Base-by-base conservation (phyloP, 2,329 filamentous ascomycete species). In the Claviceps cyperi region DNA sequence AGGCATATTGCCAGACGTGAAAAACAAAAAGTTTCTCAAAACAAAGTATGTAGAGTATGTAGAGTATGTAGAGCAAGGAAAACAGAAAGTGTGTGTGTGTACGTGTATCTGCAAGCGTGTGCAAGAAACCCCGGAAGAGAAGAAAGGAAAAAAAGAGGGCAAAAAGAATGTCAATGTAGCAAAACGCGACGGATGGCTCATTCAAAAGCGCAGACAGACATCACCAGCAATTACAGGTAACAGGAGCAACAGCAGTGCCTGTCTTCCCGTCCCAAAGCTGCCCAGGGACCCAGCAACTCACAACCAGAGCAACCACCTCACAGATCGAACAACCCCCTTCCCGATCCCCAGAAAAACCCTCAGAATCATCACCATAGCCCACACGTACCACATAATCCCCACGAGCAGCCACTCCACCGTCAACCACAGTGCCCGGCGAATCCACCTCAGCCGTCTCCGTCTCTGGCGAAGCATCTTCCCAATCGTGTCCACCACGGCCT, bases 351-450 rank as follows among this genome's bases (percentile, higher is more conserved):
- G 69, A 37, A 85, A 67, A 14, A 86, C 65, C 52, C 86, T 78
- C 48, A 84, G 71, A 22, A 91, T 72, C 63, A 89, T 85, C 22
- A 96, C 90, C 36, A 94, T 72, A 52, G 94, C 79, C 89, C 91
- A 97, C 15, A 94, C 82, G 66, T 84, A 88, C 89, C 92, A 96
- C 81, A 97, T 87, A 57, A 94, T 78, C 4, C 85, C 86, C 39
- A 97, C 80, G 17, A 97, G 75, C 47, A 80, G 70, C 88, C 89
- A 96, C 70, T 97, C 91, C 15, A 96, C 78, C 19, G 83, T 67
- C 50, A 89, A 80, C 77, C 89, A 97, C 14, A 87, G 83, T 0
- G 81, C 79, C 14, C 86, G 74, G 39, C 87, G 74, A 22, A 89
- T 66, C 80, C 87, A 89, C 50, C 86, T 74, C 60, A 92, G 80